phyloP scores from a whole-genome alignment of 345 rosid species.

The Brassica napus region DNA sequence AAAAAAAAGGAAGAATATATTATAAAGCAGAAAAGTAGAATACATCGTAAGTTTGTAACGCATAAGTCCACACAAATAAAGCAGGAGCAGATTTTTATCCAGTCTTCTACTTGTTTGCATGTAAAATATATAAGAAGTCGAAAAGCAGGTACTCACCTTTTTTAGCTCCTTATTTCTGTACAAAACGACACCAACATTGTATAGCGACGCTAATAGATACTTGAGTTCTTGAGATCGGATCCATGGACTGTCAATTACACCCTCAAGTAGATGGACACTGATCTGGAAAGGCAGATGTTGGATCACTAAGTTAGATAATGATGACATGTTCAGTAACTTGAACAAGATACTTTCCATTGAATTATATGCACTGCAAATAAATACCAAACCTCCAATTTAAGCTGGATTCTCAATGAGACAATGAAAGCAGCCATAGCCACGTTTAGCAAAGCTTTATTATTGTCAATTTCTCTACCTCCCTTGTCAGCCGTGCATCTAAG shows the following conservation, averaged over 20 bases:
- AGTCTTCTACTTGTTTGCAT: background rate
- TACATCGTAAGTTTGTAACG: no score
- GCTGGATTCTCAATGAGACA: conserved; percentile 58
- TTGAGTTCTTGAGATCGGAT: conserved; percentile 66
- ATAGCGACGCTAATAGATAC: conserved; percentile 55
- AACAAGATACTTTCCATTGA: conserved; percentile 23
- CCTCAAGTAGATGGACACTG: conserved; percentile 47
- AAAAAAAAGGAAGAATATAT: background rate
- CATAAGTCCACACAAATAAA: conserved; percentile 12
- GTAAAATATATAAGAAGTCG: background rate
- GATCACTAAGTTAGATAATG: conserved; percentile 28
- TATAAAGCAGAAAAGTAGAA: background rate
- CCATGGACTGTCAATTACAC: conserved; percentile 62
- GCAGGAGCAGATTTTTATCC: conserved; percentile 10
- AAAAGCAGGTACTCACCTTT: conserved; percentile 57
- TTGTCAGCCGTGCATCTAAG: conserved; percentile 49
- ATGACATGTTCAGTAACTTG: conserved; percentile 17
- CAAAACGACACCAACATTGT: conserved; percentile 64
- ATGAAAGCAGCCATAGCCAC: conserved; percentile 72
- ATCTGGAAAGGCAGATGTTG: conserved; percentile 54
- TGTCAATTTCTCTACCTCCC: conserved; percentile 50
- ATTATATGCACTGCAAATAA: conserved; percentile 13
- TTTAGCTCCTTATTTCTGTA: conserved; percentile 62
- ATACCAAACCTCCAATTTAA: conserved; percentile 55
- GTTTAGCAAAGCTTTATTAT: conserved; percentile 48